phyloP scores from a whole-genome alignment of 2,329 filamentous ascomycete species.

The Verticillium longisporum region DNA sequence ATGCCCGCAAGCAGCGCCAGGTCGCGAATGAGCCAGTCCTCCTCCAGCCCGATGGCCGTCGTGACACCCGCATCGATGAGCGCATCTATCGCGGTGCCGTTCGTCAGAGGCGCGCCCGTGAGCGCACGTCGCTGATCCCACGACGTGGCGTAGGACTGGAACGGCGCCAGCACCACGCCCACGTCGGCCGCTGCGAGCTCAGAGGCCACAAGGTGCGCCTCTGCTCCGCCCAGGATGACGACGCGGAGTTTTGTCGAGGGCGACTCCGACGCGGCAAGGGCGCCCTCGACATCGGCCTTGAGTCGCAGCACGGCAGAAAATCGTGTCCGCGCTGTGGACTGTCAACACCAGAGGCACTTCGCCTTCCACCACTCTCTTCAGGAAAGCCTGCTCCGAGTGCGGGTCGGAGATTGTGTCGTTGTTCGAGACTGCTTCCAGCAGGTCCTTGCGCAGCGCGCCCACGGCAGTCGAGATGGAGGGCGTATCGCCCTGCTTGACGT shows the following conservation, averaged over 20 bases:
- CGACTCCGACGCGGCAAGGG: slow-evolving; percentile 13
- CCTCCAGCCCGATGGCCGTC: slow-evolving; percentile 50
- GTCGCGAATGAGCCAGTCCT: slow-evolving; percentile 57
- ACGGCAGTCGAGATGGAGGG: slow-evolving; percentile 49
- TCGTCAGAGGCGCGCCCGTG: slow-evolving; percentile 58
- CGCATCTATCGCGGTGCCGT: slow-evolving; percentile 53
- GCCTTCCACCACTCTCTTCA: slow-evolving; percentile 47
- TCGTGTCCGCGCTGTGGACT: slow-evolving; percentile 56
- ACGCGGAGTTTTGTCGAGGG: slow-evolving; percentile 33
- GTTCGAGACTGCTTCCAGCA: slow-evolving; percentile 39
- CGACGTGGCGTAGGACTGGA: slow-evolving; percentile 43
- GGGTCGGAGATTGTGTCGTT: slow-evolving; percentile 27
- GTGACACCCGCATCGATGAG: slow-evolving; percentile 53
- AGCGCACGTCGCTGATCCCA: slow-evolving; percentile 60
- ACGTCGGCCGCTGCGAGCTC: slow-evolving; percentile 50
- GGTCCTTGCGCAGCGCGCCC: slow-evolving; percentile 42
- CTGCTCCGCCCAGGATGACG: slow-evolving; percentile 55
- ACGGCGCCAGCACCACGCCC: slow-evolving; percentile 53
- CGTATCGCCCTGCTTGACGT: slow-evolving; percentile 34
- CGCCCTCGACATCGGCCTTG: slow-evolving; percentile 48
- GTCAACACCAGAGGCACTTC: slow-evolving; percentile 49
- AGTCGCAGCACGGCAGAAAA: slow-evolving; percentile 52
- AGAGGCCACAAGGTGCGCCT: slow-evolving; percentile 52
- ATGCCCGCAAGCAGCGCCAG: slow-evolving; percentile 54
- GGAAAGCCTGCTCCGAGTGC: slow-evolving; percentile 42